Base-by-base conservation (phyloP, 1,139 yeast species). In the Petasospora rhodanensis region DNA sequence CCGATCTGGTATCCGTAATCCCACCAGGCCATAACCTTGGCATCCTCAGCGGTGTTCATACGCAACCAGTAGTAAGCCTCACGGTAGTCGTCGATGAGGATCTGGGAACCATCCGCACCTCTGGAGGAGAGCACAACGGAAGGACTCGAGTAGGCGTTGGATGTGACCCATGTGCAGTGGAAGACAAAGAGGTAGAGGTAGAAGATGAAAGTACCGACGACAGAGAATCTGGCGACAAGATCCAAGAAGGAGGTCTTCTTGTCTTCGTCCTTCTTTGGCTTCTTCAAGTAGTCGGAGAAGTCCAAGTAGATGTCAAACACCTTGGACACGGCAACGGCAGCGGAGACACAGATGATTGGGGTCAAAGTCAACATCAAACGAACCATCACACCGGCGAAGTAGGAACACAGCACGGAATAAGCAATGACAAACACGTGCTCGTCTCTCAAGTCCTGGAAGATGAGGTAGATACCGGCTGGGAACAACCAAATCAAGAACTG, bases 1-100 rank as follows among this genome's bases (percentile, higher is more conserved):
- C 98, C 98, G 54, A 93, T 93, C 64, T 93, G 99, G 62, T 93
- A 93, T 36, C 99, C 99, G 58, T 93, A 93, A 68, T 93, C 99
- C 99, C 99, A 93, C 99, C 99, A 93, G 7, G 97, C 83, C 83
- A 93, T 86, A 44, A 93, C 82, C 61, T 85, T 87, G 30, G 96
- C 83, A 57, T 93, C 98, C 58, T 89, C 96, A 5, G 85, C 78
- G 1, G 98, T 91, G 64, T 93, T 93, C 96, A 91, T 87, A 56
- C 98, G 79, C 51, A 93, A 70, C 99, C 99, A 93, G 62, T 91
- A 91, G 66, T 93, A 93, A 6, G 98, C 98, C 67, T 93, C 99
- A 65, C 99, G 80, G 68, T 81, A 93, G 60, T 93, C 99, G 60
- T 93, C 99, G 55, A 93, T 93, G 49, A 91, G 67, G 44, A 73